Percentiles rank a stretch among this genome's conserved stretches.
phyloP scores from a whole-genome alignment of 306 rosid genomes.

The Medicago truncatula region MtrunA17r5.0-ANR NC_053045.1:39580001-39580500 shows the following conservation, averaged over 20 bases:
- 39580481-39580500: neutral
- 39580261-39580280: slow-evolving; percentile 84
- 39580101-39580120: no score
- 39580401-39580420: slow-evolving; percentile 70
- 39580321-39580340: slow-evolving; percentile 49
- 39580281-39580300: slow-evolving; percentile 72
- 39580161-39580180: neutral
- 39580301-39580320: slow-evolving; percentile 48
- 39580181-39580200: neutral
- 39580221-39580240: no score
- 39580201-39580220: neutral
- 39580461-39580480: slow-evolving; percentile 8
- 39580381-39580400: slow-evolving; percentile 64
- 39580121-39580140: no score
- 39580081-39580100: no score
- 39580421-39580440: slow-evolving; percentile 50
- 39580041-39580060: no score
- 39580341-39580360: slow-evolving; percentile 10
- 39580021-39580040: no score
- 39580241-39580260: neutral
- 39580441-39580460: slow-evolving; percentile 44
- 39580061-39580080: no score
- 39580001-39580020: no score
- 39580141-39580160: no score
- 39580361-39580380: slow-evolving; percentile 61